These are phyloP conservation scores for Arbutus unedo DNA, from an alignment of 148 eudicot species.

Conservation along the genomic window DNA sequence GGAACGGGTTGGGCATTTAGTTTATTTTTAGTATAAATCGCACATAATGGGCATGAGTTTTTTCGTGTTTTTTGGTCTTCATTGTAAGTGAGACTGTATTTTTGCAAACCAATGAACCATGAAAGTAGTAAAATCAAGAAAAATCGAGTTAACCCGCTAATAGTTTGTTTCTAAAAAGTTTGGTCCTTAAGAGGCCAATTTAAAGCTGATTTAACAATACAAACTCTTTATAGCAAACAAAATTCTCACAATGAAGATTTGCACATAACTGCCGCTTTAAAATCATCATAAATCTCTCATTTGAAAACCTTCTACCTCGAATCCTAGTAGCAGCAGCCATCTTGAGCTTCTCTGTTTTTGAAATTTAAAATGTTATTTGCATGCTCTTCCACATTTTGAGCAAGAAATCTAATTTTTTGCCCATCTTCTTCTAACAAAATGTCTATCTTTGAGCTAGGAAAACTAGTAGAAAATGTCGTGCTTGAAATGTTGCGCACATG, in stretches of 20 bases:
- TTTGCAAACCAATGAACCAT: too few relatives aligned
- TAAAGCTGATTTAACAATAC: not conserved
- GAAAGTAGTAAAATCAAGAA: too few relatives aligned
- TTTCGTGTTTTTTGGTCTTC: too few relatives aligned
- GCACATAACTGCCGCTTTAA: conserved; percentile 51
- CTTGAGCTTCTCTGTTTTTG: conserved; percentile 49
- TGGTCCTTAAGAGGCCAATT: too few relatives aligned
- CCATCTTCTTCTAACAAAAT: conserved; percentile 86
- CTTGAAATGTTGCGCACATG: too few relatives aligned
- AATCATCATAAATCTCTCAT: conserved; percentile 77
- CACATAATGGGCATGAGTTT: too few relatives aligned
- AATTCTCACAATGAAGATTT: conserved; percentile 17
- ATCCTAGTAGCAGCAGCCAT: conserved; percentile 88
- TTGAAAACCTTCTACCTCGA: conserved; percentile 74
- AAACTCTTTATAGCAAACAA: not conserved
- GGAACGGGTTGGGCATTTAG: too few relatives aligned
- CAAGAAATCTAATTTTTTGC: conserved; percentile 74
- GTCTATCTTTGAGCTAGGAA: conserved; percentile 98
- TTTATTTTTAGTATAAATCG: too few relatives aligned
- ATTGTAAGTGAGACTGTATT: too few relatives aligned
- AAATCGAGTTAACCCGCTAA: too few relatives aligned
- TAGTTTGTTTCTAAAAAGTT: too few relatives aligned
- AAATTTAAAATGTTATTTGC: conserved; percentile 71
- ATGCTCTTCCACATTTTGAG: conserved; percentile 60
- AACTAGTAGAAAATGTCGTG: conserved; percentile 25